phyloP scores from a whole-genome alignment of 257 asterid species.

The Nicotiana otophora region DNA sequence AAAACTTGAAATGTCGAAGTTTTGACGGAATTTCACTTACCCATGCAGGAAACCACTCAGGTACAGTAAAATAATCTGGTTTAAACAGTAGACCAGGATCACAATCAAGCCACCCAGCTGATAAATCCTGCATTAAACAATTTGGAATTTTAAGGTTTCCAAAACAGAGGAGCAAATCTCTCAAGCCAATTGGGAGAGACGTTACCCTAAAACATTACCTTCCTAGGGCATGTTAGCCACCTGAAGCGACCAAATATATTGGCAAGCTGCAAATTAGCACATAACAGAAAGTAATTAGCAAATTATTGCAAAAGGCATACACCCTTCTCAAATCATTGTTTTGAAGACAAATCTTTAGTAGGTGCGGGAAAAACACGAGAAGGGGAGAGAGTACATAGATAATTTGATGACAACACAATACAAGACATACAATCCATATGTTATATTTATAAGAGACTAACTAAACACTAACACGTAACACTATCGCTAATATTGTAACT shows the following conservation, averaged over 20 bases:
- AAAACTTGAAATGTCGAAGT: neutral
- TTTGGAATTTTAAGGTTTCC: constrained; percentile 5
- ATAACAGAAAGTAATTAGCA: constrained; percentile 11
- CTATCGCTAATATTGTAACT: neutral
- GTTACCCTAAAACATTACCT: constrained; percentile 42
- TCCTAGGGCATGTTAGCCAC: constrained; percentile 97
- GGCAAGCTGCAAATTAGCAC: constrained; percentile 61
- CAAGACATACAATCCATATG: neutral
- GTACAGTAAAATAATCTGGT: constrained; percentile 62
- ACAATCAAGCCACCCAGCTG: constrained; percentile 91
- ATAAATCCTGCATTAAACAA: constrained; percentile 57
- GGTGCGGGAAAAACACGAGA: neutral
- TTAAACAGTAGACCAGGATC: constrained; percentile 83
- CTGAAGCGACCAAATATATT: constrained; percentile 64
- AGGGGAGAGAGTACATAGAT: neutral
- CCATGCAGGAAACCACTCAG: constrained; percentile 74
- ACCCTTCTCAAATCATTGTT: neutral
- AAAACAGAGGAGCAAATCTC: constrained; percentile 5
- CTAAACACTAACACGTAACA: neutral
- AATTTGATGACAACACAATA: neutral
- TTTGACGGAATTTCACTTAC: constrained; percentile 29
- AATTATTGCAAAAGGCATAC: neutral
- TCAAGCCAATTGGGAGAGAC: neutral
- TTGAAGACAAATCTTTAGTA: neutral
- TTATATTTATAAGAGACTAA: neutral